Evolutionary conservation across 768 basidiomycete genomes (phyloP).

Genomic region (Sarcodon sp.): DNA sequence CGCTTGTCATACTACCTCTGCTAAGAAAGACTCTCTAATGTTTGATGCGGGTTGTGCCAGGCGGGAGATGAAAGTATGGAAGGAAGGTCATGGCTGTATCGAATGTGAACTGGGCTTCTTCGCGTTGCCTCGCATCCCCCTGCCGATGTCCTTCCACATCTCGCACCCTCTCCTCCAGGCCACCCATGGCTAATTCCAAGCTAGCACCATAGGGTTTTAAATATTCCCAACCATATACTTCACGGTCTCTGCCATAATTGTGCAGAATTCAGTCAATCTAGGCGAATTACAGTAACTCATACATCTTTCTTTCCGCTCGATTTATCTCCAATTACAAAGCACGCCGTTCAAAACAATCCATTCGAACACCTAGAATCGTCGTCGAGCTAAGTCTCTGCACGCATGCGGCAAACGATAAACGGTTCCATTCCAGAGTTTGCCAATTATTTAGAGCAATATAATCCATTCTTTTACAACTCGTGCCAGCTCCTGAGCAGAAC

Average conservation of each 20-base stretch:
- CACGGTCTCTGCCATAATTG: slow-evolving; percentile 11
- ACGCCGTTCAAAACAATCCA: too few species aligned
- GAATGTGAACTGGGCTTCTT: neutral
- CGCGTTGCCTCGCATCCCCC: slow-evolving; percentile 10
- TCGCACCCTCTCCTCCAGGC: slow-evolving; percentile 11
- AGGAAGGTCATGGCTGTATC: too few species aligned
- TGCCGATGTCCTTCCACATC: slow-evolving; percentile 11
- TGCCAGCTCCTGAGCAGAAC: slow-evolving; percentile 3
- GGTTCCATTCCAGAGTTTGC: slow-evolving; percentile 9
- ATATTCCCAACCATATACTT: slow-evolving; percentile 12
- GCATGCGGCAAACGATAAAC: neutral
- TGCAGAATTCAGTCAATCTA: slow-evolving; percentile 4
- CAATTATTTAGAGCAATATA: slow-evolving; percentile 1
- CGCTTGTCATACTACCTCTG: too few species aligned
- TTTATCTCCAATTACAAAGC: too few species aligned
- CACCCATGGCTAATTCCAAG: slow-evolving; percentile 8
- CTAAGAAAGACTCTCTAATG: too few species aligned
- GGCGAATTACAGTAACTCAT: slow-evolving; percentile 7
- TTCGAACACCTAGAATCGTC: too few species aligned
- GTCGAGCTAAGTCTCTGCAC: too few species aligned
- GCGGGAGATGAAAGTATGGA: too few species aligned
- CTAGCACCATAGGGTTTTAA: slow-evolving; percentile 15
- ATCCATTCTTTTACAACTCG: slow-evolving; percentile 8
- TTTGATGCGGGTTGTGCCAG: too few species aligned
- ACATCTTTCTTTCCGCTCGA: slow-evolving; percentile 10